A percentile compares a stretch with the other conserved stretches of the same genome.
phyloP scores from a whole-genome alignment of 495 filamentous ascomycete species.

The Haplographium delicatum region DNA sequence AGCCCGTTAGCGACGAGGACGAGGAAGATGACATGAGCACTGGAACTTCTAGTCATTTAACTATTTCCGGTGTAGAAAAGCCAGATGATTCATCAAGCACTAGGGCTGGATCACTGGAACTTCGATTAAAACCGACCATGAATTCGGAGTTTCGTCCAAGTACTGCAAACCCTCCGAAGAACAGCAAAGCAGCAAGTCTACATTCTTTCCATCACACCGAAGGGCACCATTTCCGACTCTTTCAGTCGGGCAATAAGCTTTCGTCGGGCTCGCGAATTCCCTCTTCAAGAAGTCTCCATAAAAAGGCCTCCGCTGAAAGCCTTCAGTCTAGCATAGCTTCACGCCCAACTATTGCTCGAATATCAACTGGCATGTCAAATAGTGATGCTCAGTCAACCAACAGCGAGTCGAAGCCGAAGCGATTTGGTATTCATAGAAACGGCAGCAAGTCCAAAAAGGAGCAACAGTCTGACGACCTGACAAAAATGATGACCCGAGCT shows the following conservation, averaged over 20 bases:
- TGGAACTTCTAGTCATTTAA: not conserved
- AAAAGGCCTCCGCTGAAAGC: constrained; percentile 67
- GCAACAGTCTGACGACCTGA: constrained; percentile 76
- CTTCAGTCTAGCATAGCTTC: constrained; percentile 43
- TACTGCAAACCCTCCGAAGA: constrained; percentile 33
- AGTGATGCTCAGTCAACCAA: constrained; percentile 33
- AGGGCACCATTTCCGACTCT: constrained; percentile 47
- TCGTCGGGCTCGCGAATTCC: constrained; percentile 25
- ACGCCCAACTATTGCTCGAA: constrained; percentile 41
- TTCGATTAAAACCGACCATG: constrained; percentile 73
- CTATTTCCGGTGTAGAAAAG: not conserved
- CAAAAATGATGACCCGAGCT: constrained; percentile 93
- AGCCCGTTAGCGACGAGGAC: constrained; percentile 42
- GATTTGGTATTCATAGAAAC: constrained; percentile 45
- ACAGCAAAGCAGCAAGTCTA: constrained; percentile 45
- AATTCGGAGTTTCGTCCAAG: constrained; percentile 50
- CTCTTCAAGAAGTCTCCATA: constrained; percentile 37
- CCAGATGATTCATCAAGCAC: constrained; percentile 30
- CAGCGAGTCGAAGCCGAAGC: constrained; percentile 44
- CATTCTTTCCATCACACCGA: constrained; percentile 29
- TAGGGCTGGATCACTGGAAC: constrained; percentile 63
- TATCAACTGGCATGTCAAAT: constrained; percentile 45
- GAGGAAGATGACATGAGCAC: constrained; percentile 41
- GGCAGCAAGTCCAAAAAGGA: constrained; percentile 50
- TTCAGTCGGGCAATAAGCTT: constrained; percentile 33